Conservation (phyloP, 257 asterid genomes). For the Plantago elongata region DNA sequence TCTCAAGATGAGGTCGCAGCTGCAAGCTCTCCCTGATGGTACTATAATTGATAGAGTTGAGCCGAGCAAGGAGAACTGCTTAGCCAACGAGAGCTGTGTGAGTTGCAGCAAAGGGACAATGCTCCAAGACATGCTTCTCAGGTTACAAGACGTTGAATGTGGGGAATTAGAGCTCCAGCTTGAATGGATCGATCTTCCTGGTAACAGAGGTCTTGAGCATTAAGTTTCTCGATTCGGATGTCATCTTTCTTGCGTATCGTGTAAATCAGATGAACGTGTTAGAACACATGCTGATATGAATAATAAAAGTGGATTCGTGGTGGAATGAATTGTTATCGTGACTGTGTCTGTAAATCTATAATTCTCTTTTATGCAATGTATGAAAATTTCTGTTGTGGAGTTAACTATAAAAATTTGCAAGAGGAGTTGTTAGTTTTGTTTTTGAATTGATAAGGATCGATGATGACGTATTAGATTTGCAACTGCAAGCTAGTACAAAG, state of each 20-base stretch:
- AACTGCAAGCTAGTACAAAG: no score
- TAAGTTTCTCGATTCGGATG: background rate
- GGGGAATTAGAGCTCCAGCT: slow-evolving; percentile 67
- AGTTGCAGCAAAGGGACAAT: slow-evolving; percentile 58
- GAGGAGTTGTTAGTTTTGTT: no score
- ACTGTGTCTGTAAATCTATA: no score
- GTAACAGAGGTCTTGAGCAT: slow-evolving; percentile 24
- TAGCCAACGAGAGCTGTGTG: slow-evolving; percentile 53
- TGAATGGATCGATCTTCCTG: slow-evolving; percentile 56
- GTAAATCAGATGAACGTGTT: background rate
- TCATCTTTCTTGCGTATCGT: background rate
- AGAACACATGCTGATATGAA: background rate
- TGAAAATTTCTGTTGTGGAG: no score
- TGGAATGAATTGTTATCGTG: no score
- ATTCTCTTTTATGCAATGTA: no score
- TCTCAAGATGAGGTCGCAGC: slow-evolving; percentile 37
- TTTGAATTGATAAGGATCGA: no score
- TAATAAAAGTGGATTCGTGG: no score
- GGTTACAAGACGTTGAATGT: slow-evolving; percentile 49
- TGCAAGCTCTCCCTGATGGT: slow-evolving; percentile 53
- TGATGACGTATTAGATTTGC: no score
- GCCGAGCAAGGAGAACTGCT: slow-evolving; percentile 47
- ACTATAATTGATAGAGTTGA: slow-evolving; percentile 53
- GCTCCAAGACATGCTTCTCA: slow-evolving; percentile 66
- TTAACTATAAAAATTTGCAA: no score